Evolutionary conservation across 768 basidiomycete species (phyloP), one percentile per base, ranked within the genome.

Genomic region (Xanthoconium stramineum): DNA sequence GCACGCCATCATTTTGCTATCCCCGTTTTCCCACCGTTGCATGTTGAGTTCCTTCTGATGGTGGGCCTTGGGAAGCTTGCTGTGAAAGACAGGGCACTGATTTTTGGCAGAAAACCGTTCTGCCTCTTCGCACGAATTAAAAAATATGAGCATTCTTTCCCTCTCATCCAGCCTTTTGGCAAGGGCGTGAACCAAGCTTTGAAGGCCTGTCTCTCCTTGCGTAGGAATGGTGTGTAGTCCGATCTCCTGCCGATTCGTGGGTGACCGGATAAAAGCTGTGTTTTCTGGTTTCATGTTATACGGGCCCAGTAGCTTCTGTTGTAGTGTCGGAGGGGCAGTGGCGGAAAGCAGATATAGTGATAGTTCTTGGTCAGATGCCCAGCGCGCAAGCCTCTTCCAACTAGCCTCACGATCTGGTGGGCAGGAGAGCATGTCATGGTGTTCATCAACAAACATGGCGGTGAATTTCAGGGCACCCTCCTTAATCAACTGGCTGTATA

Each of bases 311-410:
- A 53, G 9, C n/a, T 19, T 14, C 30, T 46, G 28, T 38, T 53
- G 43, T 0, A 52, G 3, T 6, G 28, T 6, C 11, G 52, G 43
- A 46, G 52, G 43, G 13, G 8, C 44, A 0, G 44, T 53, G 3
- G 43, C 44, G 0, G 28, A 53, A 32, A 53, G 52, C 28, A 53
- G 13, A 37, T 46, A 50, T 0, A 55, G 33, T 2, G 19, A 35
- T 0, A 50, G 9, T 12, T 44, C 42, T 24, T 50, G 39, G 10
- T 24, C 48, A 6, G 48, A 43, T 15, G n/a, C 54, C 47, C 40
- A 50, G 40, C 47, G 4, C 9, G 54, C 54, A 9, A 55, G 54
- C n/a, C 28, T 50, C 14, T 44, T 55, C 47, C 54, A 55, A 14
- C 9, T 13, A 14, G n/a, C 19, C 19, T 8, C 11, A 17, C 54